Evolutionary conservation across 2,329 filamentous ascomycete genomes (phyloP).

Genomic region (Colletotrichum gloeosporioides): DNA sequence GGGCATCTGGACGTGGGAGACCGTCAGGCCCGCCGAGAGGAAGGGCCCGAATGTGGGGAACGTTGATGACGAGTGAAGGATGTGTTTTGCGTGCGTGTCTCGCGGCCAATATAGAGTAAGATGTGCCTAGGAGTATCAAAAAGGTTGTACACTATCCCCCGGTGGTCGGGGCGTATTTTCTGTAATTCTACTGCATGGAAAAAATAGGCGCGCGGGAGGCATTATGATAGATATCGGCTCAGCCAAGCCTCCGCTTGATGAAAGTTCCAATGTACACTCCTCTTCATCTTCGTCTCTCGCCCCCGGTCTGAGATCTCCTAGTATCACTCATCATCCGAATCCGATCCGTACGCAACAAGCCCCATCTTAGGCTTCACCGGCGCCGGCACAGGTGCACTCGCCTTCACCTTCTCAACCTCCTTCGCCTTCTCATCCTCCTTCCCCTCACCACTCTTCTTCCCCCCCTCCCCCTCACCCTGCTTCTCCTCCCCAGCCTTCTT

Average conservation of each 20-base stretch:
- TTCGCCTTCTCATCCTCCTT: conserved; percentile 28
- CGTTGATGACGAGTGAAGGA: conserved; percentile 32
- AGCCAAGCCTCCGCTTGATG: neutral
- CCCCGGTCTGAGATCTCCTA: neutral
- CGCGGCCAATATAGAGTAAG: neutral
- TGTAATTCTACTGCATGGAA: conserved; percentile 19
- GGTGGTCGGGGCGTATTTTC: neutral
- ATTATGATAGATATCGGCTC: neutral
- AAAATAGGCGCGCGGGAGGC: neutral
- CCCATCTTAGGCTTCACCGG: conserved; percentile 37
- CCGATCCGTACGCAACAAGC: conserved; percentile 63
- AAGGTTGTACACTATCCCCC: neutral
- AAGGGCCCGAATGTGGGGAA: conserved; percentile 46
- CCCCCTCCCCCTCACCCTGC: conserved; percentile 34
- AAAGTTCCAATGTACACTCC: conserved; percentile 14
- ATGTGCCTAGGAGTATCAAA: neutral
- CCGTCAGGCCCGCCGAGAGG: conserved; percentile 41
- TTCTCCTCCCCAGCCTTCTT: conserved; percentile 25
- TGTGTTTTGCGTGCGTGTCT: neutral
- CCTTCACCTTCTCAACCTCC: conserved; percentile 6
- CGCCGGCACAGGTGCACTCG: neutral
- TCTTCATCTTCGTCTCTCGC: neutral
- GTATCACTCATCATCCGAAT: conserved; percentile 47
- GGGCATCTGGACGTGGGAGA: conserved; percentile 55
- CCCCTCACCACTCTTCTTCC: conserved; percentile 39